These are phyloP conservation scores for Tricholoma saponaceum DNA, from an alignment of 768 basidiomycete species.

Conservation along the genomic window DNA sequence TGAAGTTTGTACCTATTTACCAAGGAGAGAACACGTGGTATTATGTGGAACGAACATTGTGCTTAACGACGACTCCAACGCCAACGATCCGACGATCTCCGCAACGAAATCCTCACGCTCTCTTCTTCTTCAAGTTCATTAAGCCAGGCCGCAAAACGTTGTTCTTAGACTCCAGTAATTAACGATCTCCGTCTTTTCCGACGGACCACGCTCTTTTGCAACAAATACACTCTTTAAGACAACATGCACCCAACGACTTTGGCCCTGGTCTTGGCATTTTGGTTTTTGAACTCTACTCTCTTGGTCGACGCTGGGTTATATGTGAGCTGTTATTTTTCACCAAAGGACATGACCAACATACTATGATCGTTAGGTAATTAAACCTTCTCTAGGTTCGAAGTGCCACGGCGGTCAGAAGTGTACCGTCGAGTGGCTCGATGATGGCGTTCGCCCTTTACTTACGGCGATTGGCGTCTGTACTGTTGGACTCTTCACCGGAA, in stretches of 20 bases:
- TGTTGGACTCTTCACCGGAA: conserved; percentile 57
- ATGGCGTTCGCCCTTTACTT: conserved; percentile 51
- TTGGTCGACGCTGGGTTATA: conserved; percentile 35
- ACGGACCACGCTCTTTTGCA: conserved; percentile 4
- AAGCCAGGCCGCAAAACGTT: too few relatives aligned
- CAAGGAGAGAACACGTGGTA: too few relatives aligned
- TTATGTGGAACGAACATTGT: neutral
- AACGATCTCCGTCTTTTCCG: neutral
- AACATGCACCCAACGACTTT: conserved; percentile 13
- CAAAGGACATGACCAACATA: neutral
- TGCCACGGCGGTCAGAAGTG: conserved; percentile 56
- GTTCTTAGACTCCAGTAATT: neutral
- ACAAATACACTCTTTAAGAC: conserved; percentile 3
- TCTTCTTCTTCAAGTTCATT: neutral
- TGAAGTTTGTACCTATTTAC: too few relatives aligned
- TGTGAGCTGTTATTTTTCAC: conserved; percentile 25
- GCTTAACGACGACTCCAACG: neutral
- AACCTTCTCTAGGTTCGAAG: conserved; percentile 36
- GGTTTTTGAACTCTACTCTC: conserved; percentile 20
- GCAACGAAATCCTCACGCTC: neutral
- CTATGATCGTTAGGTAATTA: conserved; percentile 35
- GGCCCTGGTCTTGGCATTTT: conserved; percentile 16
- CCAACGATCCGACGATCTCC: neutral
- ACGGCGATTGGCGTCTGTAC: conserved; percentile 45
- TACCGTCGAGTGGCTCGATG: conserved; percentile 58